Conservation (phyloP, 2,329 filamentous ascomycete species). For the Aquanectria penicillioides region DNA sequence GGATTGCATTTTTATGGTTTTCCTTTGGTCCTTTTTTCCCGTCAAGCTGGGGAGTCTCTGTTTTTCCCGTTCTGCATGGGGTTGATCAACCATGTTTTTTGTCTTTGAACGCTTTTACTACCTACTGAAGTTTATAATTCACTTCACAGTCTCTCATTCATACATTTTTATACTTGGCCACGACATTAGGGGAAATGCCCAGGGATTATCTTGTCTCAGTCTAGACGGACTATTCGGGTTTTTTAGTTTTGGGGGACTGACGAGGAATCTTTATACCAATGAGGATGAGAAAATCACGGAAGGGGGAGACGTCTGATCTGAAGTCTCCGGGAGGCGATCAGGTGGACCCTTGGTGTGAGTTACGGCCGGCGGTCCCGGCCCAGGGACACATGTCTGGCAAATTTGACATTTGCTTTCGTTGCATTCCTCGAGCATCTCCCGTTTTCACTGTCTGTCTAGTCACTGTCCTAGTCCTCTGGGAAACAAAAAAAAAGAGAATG, state of each 20-base stretch:
- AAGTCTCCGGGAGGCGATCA: conserved; percentile 38
- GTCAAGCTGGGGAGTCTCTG: conserved; percentile 38
- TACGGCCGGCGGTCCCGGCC: conserved; percentile 40
- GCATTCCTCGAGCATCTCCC: conserved; percentile 39
- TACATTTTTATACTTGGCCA: conserved; percentile 43
- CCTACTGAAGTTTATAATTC: conserved; percentile 50
- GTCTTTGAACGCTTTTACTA: conserved; percentile 35
- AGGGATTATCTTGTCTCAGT: conserved; percentile 42
- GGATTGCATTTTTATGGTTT: conserved; percentile 45
- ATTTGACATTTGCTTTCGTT: conserved; percentile 45
- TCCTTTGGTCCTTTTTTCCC: conserved; percentile 39
- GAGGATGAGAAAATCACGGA: conserved; percentile 41
- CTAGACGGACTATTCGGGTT: conserved; percentile 40
- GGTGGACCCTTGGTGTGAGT: conserved; percentile 36
- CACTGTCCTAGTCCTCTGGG: conserved; percentile 17
- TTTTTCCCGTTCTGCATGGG: conserved; percentile 35
- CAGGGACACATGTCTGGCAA: conserved; percentile 42
- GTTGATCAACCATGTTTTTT: conserved; percentile 36
- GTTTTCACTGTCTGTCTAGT: conserved; percentile 20
- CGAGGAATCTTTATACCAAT: conserved; percentile 44
- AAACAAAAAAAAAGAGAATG: too few species aligned
- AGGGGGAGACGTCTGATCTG: conserved; percentile 32
- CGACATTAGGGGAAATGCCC: conserved; percentile 41
- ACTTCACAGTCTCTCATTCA: conserved; percentile 53
- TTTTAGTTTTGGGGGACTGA: conserved; percentile 32